Evolutionary conservation across 177 flowering plant genomes (phyloP).

Genomic region (Vitis hybrid): DNA sequence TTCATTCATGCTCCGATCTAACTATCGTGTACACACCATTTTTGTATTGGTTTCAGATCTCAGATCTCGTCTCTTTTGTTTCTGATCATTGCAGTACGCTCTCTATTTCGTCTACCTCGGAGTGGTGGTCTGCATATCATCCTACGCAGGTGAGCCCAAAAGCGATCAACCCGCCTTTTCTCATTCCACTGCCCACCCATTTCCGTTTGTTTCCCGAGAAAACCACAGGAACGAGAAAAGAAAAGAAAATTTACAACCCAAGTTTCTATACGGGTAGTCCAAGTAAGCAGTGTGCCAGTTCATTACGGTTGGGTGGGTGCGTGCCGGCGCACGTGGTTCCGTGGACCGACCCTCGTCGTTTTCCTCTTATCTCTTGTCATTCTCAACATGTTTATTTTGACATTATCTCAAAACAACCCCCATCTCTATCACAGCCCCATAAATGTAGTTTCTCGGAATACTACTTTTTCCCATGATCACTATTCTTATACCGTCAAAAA

Average conservation of each 20-base stretch:
- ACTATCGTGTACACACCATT: neutral
- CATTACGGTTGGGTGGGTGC: slow-evolving; percentile 9
- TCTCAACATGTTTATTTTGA: slow-evolving; percentile 12
- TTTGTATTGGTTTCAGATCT: slow-evolving; percentile 10
- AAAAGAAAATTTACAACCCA: no score
- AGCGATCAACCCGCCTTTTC: neutral
- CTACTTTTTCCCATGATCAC: neutral
- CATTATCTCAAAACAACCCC: slow-evolving; percentile 1
- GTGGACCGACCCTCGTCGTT: slow-evolving; percentile 26
- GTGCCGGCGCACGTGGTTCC: slow-evolving; percentile 25
- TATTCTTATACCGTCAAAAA: no score
- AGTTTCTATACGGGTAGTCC: neutral
- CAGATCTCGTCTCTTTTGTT: slow-evolving; percentile 20
- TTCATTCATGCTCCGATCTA: slow-evolving; percentile 11
- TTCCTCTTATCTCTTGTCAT: slow-evolving; percentile 31
- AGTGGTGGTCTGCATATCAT: slow-evolving; percentile 79
- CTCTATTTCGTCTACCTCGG: slow-evolving; percentile 94
- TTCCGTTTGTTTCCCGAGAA: neutral
- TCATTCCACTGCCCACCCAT: neutral
- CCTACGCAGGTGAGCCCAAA: slow-evolving; percentile 73
- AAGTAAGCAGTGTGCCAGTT: slow-evolving; percentile 13
- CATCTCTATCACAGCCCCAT: slow-evolving; percentile 9
- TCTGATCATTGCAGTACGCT: slow-evolving; percentile 66
- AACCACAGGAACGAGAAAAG: neutral
- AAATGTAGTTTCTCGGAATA: neutral